Percentiles rank a stretch among this genome's conserved stretches.
phyloP scores from a whole-genome alignment of 352 stramenopile genomes.

The Globisporangium mamillatum region DNA sequence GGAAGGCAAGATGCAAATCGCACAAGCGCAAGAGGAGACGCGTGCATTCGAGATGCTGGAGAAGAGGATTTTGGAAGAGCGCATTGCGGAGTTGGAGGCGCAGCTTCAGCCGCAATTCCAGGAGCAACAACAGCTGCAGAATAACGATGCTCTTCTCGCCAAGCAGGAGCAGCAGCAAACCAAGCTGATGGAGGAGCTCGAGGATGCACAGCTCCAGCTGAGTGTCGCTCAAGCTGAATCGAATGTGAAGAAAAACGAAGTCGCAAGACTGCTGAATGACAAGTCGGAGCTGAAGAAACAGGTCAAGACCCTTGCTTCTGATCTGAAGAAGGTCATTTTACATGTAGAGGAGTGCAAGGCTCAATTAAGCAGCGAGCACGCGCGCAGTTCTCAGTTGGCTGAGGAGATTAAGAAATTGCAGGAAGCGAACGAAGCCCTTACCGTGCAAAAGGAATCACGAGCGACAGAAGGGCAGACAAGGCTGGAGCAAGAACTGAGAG shows the following conservation, averaged over 20 bases:
- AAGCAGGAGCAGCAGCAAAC: slow-evolving; percentile 14
- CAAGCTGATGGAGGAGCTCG: slow-evolving; percentile 4
- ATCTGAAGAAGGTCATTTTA: not conserved
- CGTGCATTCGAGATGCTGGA: slow-evolving; percentile 19
- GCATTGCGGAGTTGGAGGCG: slow-evolving; percentile 30
- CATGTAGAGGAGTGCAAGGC: slow-evolving; percentile 11
- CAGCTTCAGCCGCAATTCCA: slow-evolving; percentile 20
- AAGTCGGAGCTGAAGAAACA: slow-evolving; percentile 38
- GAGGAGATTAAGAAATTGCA: not conserved
- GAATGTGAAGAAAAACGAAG: slow-evolving; percentile 33
- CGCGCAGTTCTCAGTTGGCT: not conserved
- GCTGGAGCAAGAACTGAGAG: slow-evolving; percentile 22
- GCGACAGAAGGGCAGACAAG: slow-evolving; percentile 19
- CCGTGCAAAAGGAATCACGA: not conserved
- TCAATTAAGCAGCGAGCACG: not conserved
- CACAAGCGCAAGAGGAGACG: slow-evolving; percentile 24
- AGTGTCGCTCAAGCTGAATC: slow-evolving; percentile 18
- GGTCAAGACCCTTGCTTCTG: slow-evolving; percentile 15
- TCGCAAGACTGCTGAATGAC: slow-evolving; percentile 20
- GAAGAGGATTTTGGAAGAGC: slow-evolving; percentile 21
- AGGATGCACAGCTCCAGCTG: slow-evolving; percentile 14
- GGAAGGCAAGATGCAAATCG: slow-evolving; percentile 18
- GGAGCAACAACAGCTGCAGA: slow-evolving; percentile 18
- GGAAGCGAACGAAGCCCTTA: not conserved
- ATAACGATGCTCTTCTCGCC: not conserved